These are phyloP conservation scores for Phytophthora tentaculata DNA, from an alignment of 352 stramenopile genomes.

Conservation along the genomic window DNA sequence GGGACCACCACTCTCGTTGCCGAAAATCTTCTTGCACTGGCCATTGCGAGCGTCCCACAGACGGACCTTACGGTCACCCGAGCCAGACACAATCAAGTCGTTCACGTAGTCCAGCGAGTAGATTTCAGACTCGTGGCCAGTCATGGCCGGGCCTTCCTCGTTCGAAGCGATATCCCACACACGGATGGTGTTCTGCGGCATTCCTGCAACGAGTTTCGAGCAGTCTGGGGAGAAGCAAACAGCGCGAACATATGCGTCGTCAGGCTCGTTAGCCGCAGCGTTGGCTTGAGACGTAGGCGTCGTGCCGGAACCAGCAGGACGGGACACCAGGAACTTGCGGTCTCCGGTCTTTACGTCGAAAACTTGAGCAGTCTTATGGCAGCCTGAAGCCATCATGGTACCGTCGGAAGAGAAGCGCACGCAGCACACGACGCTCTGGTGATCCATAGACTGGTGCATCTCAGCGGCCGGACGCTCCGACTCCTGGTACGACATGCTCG, in stretches of 20 bases:
- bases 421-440: slow-evolving; percentile 89
- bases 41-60: slow-evolving; percentile 84
- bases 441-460: slow-evolving; percentile 90
- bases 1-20: slow-evolving; percentile 78
- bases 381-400: slow-evolving; percentile 87
- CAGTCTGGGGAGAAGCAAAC: slow-evolving; percentile 88
- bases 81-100: slow-evolving; percentile 88
- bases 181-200: slow-evolving; percentile 89
- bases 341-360: slow-evolving; percentile 88
- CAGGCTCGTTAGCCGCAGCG: slow-evolving; percentile 63
- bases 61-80: slow-evolving; percentile 81
- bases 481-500: slow-evolving; percentile 73
- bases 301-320: slow-evolving; percentile 56
- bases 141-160: slow-evolving; percentile 82
- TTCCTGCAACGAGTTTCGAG: slow-evolving; percentile 86
- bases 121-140: slow-evolving; percentile 87
- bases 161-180: slow-evolving; percentile 90
- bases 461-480: slow-evolving; percentile 82
- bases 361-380: slow-evolving; percentile 87
- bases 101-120: slow-evolving; percentile 90
- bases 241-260: slow-evolving; percentile 84
- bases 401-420: slow-evolving; percentile 86
- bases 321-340: slow-evolving; percentile 82
- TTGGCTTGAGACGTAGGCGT: slow-evolving; percentile 50
- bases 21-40: slow-evolving; percentile 88